Conservation (phyloP, 2,329 filamentous ascomycete genomes). For the Sporothrix sp. region DNA sequence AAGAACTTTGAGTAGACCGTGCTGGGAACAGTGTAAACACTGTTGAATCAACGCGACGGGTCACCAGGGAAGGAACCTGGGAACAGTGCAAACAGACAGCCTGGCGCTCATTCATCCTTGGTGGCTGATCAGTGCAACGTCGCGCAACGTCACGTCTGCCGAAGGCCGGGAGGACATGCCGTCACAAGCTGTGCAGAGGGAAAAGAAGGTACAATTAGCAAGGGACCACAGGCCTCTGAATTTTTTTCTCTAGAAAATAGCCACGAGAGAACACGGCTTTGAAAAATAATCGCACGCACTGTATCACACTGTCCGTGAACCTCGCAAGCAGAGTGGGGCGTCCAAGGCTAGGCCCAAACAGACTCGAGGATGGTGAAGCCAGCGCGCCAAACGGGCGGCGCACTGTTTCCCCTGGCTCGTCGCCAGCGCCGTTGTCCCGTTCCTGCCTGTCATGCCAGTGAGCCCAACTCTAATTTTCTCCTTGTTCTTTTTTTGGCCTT, state of each 20-base stretch:
- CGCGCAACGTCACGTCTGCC: constrained; percentile 5
- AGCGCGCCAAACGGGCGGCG: neutral
- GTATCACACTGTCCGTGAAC: neutral
- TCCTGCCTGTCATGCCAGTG: constrained; percentile 6
- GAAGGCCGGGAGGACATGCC: neutral
- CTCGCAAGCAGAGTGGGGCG: neutral
- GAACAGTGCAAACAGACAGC: neutral
- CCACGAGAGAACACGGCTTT: neutral
- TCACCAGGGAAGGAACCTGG: neutral
- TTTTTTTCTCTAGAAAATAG: too few relatives aligned
- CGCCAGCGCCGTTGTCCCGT: constrained; percentile 4
- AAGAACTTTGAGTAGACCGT: neutral
- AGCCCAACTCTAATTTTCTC: neutral
- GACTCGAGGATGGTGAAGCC: neutral
- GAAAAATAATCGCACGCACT: neutral
- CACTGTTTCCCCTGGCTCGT: constrained; percentile 3
- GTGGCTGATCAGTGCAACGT: constrained; percentile 7
- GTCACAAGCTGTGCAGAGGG: neutral
- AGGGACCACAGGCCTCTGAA: too few relatives aligned
- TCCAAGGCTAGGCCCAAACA: constrained; percentile 2
- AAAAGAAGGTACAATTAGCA: too few relatives aligned
- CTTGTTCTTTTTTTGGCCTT: constrained; percentile 9
- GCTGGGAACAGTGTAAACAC: too few relatives aligned
- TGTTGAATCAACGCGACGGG: too few relatives aligned
- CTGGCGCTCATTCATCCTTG: neutral